Conservation (phyloP, 1,284 basidiomycete genomes). For the Moesziomyces globuligerus region DNA sequence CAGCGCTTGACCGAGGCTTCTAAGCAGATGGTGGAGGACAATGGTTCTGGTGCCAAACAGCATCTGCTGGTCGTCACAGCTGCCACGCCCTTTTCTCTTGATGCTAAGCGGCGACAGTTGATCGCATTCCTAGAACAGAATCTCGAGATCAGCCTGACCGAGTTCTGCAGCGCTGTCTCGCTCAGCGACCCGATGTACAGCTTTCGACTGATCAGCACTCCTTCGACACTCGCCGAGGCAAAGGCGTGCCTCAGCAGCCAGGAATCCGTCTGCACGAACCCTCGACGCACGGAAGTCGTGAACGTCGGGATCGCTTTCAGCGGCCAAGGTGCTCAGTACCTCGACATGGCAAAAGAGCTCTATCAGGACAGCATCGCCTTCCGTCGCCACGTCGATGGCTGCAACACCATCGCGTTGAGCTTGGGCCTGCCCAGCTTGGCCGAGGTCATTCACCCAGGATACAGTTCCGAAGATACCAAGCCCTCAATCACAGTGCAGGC, state of each 20-base stretch:
- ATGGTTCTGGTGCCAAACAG: neutral
- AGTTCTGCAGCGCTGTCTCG: constrained; percentile 44
- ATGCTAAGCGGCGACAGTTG: constrained; percentile 34
- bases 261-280: constrained; percentile 20
- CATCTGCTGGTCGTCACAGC: constrained; percentile 34
- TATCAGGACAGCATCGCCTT: constrained; percentile 28
- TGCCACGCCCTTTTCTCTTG: constrained; percentile 38
- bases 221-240: constrained; percentile 15
- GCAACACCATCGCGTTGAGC: constrained; percentile 26
- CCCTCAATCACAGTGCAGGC: neutral
- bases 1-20: constrained; percentile 8
- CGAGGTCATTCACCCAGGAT: constrained; percentile 32
- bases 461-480: too few species aligned
- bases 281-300: neutral
- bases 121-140: constrained; percentile 29
- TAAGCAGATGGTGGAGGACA: neutral
- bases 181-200: constrained; percentile 37
- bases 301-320: constrained; percentile 39
- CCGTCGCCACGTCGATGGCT: constrained; percentile 28
- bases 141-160: constrained; percentile 12
- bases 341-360: constrained; percentile 43
- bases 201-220: constrained; percentile 25
- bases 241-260: constrained; percentile 31
- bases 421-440: constrained; percentile 24
- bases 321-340: constrained; percentile 50